Conservation (phyloP, 768 basidiomycete genomes). For the Pleurotus giganteus region DNA sequence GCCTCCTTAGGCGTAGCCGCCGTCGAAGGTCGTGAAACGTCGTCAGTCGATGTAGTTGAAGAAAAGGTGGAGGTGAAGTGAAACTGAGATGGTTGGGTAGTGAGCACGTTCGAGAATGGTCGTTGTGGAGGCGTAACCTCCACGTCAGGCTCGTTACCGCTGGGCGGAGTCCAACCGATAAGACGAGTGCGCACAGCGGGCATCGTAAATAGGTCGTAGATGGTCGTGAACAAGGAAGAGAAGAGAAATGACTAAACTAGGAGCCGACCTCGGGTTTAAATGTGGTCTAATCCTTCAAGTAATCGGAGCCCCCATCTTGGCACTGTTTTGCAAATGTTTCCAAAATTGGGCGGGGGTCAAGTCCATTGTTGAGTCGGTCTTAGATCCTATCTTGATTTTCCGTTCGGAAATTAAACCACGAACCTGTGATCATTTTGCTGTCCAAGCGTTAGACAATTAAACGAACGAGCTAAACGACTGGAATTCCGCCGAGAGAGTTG, state of each 20-base stretch:
- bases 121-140: slow-evolving; percentile 5
- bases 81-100: neutral
- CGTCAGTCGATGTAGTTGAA: neutral
- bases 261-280: neutral
- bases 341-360: slow-evolving; percentile 1
- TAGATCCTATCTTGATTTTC: slow-evolving; percentile 5
- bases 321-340: slow-evolving; percentile 6
- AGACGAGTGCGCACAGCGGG: slow-evolving; percentile 10
- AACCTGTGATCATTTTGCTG: neutral
- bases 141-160: slow-evolving; percentile 9
- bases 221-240: neutral
- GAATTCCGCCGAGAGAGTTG: too few relatives aligned
- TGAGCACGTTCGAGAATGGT: neutral
- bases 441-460: neutral
- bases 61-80: neutral
- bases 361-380: slow-evolving; percentile 4
- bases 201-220: slow-evolving; percentile 1
- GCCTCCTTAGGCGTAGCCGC: neutral
- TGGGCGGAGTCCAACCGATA: slow-evolving; percentile 5
- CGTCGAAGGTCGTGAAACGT: slow-evolving; percentile 1
- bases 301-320: slow-evolving; percentile 3
- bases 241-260: neutral
- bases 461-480: too few relatives aligned
- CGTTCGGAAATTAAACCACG: neutral
- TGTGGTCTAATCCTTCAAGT: neutral